These are phyloP conservation scores for Trichoderma koningii DNA, from an alignment of 2,329 filamentous ascomycete species.

Conservation along the genomic window DNA sequence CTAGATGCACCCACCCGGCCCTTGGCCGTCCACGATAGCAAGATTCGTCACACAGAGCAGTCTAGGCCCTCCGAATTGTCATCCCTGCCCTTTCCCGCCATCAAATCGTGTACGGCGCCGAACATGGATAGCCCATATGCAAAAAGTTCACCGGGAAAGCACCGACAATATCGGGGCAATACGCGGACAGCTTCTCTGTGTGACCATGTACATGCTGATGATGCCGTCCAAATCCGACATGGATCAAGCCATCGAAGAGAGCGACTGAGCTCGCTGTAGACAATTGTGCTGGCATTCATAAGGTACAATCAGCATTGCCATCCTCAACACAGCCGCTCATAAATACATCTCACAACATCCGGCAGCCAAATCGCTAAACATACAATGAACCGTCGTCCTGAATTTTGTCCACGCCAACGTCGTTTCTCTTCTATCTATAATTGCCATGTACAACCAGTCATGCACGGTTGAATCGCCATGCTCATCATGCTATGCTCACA, in stretches of 20 bases:
- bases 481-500: constrained; percentile 10
- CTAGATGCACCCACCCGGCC: no score
- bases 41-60: background rate
- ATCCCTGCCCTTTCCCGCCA: background rate
- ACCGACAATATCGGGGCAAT: background rate
- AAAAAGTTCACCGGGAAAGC: background rate
- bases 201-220: background rate
- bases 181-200: background rate
- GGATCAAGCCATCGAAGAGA: no score
- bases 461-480: background rate
- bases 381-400: background rate
- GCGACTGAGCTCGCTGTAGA: no score
- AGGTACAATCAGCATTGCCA: background rate
- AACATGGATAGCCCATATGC: background rate
- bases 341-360: background rate
- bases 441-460: background rate
- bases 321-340: background rate
- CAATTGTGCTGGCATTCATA: background rate
- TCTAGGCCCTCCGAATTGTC: background rate
- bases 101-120: background rate
- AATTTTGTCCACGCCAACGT: background rate
- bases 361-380: background rate
- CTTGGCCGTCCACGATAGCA: no score
- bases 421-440: background rate
- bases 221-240: background rate